A percentile compares a stretch with the other conserved stretches of the same genome.
These are phyloP conservation scores for Iris macrosiphon DNA, from an alignment of 106 monocot genomes.

Conservation along the genomic window DNA sequence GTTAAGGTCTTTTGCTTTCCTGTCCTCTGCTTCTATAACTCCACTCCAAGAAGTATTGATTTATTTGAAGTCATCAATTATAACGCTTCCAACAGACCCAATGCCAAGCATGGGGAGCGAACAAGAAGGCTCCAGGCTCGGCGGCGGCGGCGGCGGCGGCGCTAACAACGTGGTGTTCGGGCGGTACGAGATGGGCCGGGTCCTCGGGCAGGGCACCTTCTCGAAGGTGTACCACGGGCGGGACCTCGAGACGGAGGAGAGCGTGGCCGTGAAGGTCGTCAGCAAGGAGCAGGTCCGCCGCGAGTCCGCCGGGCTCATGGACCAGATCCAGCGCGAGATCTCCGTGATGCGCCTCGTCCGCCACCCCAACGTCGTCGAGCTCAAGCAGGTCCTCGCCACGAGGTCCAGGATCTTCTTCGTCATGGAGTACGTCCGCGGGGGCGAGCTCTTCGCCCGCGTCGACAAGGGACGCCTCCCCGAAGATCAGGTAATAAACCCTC, in stretches of 20 bases:
- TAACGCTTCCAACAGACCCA: too few species aligned
- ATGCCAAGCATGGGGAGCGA: too few species aligned
- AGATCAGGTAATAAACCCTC: conserved; percentile 11
- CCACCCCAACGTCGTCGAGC: conserved; percentile 23
- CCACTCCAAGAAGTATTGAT: too few species aligned
- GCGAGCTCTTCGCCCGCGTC: conserved; percentile 31
- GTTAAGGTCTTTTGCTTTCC: too few species aligned
- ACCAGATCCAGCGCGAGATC: conserved; percentile 39
- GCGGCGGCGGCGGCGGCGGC: background rate
- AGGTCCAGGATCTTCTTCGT: conserved; percentile 24
- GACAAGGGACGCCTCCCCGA: conserved; percentile 26
- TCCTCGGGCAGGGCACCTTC: conserved; percentile 22
- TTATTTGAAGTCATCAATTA: too few species aligned
- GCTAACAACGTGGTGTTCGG: background rate
- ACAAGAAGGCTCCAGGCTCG: background rate
- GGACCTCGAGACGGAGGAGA: background rate
- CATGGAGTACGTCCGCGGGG: conserved; percentile 20
- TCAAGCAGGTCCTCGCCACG: conserved; percentile 42
- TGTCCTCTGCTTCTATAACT: too few species aligned
- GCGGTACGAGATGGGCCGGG: conserved; percentile 18
- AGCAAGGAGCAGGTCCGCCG: conserved; percentile 22
- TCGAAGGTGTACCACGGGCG: conserved; percentile 21
- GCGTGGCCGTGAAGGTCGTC: conserved; percentile 36
- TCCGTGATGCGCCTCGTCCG: conserved; percentile 26
- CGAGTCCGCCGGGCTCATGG: conserved; percentile 1